Evolutionary conservation across 1,139 yeast species (phyloP).

Genomic region (Kodamaea ohmeri): DNA sequence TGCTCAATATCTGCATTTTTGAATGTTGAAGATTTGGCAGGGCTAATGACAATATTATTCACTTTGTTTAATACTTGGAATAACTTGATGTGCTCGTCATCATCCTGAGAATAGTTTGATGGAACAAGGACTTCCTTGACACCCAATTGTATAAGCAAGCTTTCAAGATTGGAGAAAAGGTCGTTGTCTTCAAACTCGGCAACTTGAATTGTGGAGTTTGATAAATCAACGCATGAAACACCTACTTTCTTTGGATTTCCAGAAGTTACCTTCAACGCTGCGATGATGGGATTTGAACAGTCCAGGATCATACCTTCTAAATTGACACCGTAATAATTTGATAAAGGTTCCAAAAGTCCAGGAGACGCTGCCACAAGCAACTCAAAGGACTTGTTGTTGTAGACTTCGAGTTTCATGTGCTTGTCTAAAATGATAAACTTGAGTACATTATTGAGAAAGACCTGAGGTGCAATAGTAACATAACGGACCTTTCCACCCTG

Average conservation of each 20-base stretch:
- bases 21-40: conserved; percentile 56
- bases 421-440: conserved; percentile 64
- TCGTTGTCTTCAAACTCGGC: conserved; percentile 87
- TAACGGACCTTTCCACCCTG: conserved; percentile 50
- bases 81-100: conserved; percentile 47
- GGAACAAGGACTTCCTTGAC: conserved; percentile 80
- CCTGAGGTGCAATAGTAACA: conserved; percentile 76
- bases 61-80: conserved; percentile 63
- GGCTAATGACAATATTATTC: conserved; percentile 70
- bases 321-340: conserved; percentile 44
- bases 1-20: conserved; percentile 63
- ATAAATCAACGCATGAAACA: conserved; percentile 75
- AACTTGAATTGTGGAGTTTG: conserved; percentile 62
- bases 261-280: conserved; percentile 61
- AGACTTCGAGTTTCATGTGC: conserved; percentile 76
- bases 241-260: conserved; percentile 59
- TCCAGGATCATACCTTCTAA: conserved; percentile 68
- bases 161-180: conserved; percentile 78
- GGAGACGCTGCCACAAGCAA: conserved; percentile 73
- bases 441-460: conserved; percentile 60
- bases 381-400: conserved; percentile 56
- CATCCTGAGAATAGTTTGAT: conserved; percentile 34
- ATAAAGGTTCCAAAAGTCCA: conserved; percentile 66
- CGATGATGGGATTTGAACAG: conserved; percentile 68
- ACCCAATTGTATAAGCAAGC: conserved; percentile 81